These are phyloP conservation scores for Caryocar brasiliense DNA, from an alignment of 441 rosid species.

Conservation along the genomic window DNA sequence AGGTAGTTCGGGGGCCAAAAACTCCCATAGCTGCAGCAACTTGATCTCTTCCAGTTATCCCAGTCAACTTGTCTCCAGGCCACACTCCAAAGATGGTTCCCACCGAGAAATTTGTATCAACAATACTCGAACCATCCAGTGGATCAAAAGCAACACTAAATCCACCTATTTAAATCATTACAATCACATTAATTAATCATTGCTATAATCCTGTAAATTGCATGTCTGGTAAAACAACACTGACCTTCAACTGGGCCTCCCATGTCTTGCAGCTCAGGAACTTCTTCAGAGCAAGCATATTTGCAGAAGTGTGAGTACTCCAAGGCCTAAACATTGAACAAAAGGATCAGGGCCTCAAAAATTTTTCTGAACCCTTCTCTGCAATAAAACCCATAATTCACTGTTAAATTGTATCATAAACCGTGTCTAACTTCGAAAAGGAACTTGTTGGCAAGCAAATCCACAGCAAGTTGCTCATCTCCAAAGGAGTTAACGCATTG, in stretches of 20 bases:
- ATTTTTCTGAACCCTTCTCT: too few species aligned
- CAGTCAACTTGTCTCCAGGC: slow-evolving; percentile 92
- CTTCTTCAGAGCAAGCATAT: slow-evolving; percentile 91
- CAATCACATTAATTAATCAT: not conserved
- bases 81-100: slow-evolving; percentile 98
- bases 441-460: slow-evolving; percentile 83
- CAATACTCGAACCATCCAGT: slow-evolving; percentile 87
- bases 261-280: slow-evolving; percentile 94
- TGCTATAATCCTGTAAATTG: not conserved
- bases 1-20: slow-evolving; percentile 92
- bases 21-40: slow-evolving; percentile 98
- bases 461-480: slow-evolving; percentile 95
- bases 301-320: slow-evolving; percentile 80
- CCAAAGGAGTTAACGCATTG: slow-evolving; percentile 88
- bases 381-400: too few species aligned
- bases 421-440: slow-evolving; percentile 76
- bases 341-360: not conserved
- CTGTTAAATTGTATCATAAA: too few species aligned
- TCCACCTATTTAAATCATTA: slow-evolving; percentile 46
- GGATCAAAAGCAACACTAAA: slow-evolving; percentile 96
- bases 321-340: slow-evolving; percentile 47
- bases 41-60: slow-evolving; percentile 81
- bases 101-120: slow-evolving; percentile 85
- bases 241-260: slow-evolving; percentile 88
- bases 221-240: slow-evolving; percentile 1